phyloP scores from a whole-genome alignment of 139 green algal species.

The Dunaliella sp. region DNA sequence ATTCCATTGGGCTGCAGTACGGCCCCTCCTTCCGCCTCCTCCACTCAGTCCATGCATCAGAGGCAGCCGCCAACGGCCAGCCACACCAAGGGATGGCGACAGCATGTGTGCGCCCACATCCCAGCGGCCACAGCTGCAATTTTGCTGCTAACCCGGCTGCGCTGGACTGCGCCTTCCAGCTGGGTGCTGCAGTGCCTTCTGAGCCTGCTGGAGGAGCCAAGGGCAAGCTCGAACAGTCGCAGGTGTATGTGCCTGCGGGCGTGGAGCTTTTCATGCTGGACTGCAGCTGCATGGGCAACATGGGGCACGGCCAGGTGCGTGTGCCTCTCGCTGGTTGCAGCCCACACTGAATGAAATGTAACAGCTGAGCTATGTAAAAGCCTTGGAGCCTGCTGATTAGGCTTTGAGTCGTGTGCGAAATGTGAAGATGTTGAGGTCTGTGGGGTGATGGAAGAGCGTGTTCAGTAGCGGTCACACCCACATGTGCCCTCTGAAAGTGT shows the following conservation, averaged over 20 bases:
- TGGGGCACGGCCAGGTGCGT: not conserved
- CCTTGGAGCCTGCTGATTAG: too few species aligned
- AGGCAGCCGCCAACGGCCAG: not conserved
- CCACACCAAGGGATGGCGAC: not conserved
- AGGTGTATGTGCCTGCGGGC: conserved; percentile 36
- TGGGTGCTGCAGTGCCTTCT: conserved; percentile 44
- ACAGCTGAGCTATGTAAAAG: too few species aligned
- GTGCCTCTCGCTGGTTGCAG: too few species aligned
- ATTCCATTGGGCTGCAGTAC: conserved; percentile 76
- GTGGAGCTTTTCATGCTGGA: conserved; percentile 19
- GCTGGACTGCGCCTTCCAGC: conserved; percentile 59
- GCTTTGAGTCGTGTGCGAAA: too few species aligned
- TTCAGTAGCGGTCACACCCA: too few species aligned
- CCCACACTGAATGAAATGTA: too few species aligned
- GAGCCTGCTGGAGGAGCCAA: not conserved
- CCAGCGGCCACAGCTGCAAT: not conserved
- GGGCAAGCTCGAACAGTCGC: not conserved
- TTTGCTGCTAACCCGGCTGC: conserved; percentile 37
- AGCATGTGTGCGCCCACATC: not conserved
- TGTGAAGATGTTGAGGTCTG: too few species aligned
- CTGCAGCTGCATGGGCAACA: not conserved
- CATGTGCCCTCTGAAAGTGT: too few species aligned
- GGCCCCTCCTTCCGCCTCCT: conserved; percentile 79
- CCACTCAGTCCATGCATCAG: conserved; percentile 33
- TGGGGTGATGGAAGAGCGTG: too few species aligned